A percentile compares a stretch with the other conserved stretches of the same genome.
Evolutionary conservation across 2,329 filamentous ascomycete species (phyloP).

Genomic region (Parastagonospora avenae): DNA sequence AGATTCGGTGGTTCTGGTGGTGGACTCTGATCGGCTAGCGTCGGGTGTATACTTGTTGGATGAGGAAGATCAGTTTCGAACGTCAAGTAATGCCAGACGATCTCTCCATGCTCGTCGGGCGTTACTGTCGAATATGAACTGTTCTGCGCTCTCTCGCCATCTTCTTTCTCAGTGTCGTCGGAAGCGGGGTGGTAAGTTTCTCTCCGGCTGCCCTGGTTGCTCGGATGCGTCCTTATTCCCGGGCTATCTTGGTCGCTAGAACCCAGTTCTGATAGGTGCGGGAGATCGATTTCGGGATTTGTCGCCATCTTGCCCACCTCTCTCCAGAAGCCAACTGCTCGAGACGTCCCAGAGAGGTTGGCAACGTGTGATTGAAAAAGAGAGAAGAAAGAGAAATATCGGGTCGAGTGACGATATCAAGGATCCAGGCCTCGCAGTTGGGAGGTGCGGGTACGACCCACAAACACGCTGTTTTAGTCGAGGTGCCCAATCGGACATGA

Average conservation of each 20-base stretch:
- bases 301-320: constrained; percentile 35
- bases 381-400: not conserved
- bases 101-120: constrained; percentile 25
- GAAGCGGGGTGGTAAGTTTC: constrained; percentile 15
- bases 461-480: constrained; percentile 5
- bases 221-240: constrained; percentile 36
- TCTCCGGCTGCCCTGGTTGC: constrained; percentile 1
- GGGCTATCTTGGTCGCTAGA: constrained; percentile 14
- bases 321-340: constrained; percentile 1
- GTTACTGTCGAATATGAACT: constrained; percentile 7
- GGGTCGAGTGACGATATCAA: constrained; percentile 9
- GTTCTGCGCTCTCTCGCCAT: constrained; percentile 20
- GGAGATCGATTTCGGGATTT: constrained; percentile 44
- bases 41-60: constrained; percentile 45
- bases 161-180: constrained; percentile 19
- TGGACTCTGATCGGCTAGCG: constrained; percentile 40
- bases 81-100: constrained; percentile 65
- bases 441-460: constrained; percentile 13
- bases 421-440: constrained; percentile 9
- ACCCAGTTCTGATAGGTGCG: constrained; percentile 20
- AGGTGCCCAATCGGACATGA: constrained; percentile 12
- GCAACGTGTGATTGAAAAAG: constrained; percentile 2
- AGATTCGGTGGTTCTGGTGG: constrained; percentile 69
- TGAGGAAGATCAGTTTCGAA: constrained; percentile 65
- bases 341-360: not conserved